A percentile compares a stretch with the other conserved stretches of the same genome.
These are phyloP conservation scores for Fusarium lyarnte DNA, from an alignment of 2,329 filamentous ascomycete genomes.

Conservation along the genomic window DNA sequence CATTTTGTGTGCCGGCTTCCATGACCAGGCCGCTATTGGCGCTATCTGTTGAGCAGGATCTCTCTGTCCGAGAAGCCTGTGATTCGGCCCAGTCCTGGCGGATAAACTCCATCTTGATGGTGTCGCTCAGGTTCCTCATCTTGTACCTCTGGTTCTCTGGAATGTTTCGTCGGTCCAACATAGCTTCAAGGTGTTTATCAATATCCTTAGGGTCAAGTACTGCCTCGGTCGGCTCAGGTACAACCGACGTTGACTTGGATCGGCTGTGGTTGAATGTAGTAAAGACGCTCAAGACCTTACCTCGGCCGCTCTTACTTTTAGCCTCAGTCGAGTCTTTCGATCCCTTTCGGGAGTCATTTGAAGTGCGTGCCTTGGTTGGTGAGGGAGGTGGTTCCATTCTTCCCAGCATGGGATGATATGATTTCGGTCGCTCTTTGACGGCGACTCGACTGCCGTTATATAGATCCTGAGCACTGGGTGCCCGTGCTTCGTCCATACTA, in stretches of 20 bases:
- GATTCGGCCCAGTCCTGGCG: slow-evolving; percentile 84
- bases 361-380: slow-evolving; percentile 35
- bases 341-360: slow-evolving; percentile 38
- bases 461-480: slow-evolving; percentile 29
- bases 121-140: slow-evolving; percentile 88
- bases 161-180: slow-evolving; percentile 88
- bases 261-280: slow-evolving; percentile 52
- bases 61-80: slow-evolving; percentile 59
- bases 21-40: slow-evolving; percentile 49
- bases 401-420: slow-evolving; percentile 53
- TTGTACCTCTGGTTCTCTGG: slow-evolving; percentile 93
- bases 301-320: slow-evolving; percentile 52
- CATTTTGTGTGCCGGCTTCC: slow-evolving; percentile 54
- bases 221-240: slow-evolving; percentile 56
- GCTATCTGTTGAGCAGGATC: slow-evolving; percentile 57
- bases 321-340: slow-evolving; percentile 43
- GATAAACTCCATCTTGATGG: slow-evolving; percentile 96
- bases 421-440: slow-evolving; percentile 60
- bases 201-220: slow-evolving; percentile 64
- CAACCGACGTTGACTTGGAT: slow-evolving; percentile 48
- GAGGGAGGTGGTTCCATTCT: slow-evolving; percentile 37
- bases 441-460: slow-evolving; percentile 34
- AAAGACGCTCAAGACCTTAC: slow-evolving; percentile 52
- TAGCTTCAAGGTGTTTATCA: slow-evolving; percentile 66
- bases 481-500: slow-evolving; percentile 40